Percentiles rank a stretch among this genome's conserved stretches.
Conservation (phyloP, 768 basidiomycete species). For the Crassisporium funariophilum region DNA sequence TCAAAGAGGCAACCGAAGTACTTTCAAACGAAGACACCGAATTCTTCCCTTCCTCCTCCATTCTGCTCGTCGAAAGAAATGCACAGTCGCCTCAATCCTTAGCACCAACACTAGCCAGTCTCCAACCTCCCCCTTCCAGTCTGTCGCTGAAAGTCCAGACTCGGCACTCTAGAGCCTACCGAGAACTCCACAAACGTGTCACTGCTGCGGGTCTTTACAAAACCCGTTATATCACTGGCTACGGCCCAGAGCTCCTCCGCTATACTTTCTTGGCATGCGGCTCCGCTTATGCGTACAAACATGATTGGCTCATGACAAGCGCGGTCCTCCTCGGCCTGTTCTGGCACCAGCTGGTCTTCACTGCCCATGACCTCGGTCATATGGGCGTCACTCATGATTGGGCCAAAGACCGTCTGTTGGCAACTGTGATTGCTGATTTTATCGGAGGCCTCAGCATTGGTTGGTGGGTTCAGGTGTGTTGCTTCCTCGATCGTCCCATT, state of each 20-base stretch:
- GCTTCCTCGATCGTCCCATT: constrained; percentile 1
- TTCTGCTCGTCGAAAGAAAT: constrained; percentile 62
- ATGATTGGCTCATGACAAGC: constrained; percentile 69
- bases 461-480: constrained; percentile 97
- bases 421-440: constrained; percentile 80
- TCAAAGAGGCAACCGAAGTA: constrained; percentile 57
- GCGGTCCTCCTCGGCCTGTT: constrained; percentile 83
- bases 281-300: constrained; percentile 62
- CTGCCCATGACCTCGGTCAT: constrained; percentile 94
- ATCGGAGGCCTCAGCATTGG: constrained; percentile 93
- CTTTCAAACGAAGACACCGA: constrained; percentile 30
- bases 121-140: constrained; percentile 54
- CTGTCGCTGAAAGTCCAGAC: constrained; percentile 62
- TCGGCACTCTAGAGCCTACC: constrained; percentile 77
- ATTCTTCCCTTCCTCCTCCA: constrained; percentile 45
- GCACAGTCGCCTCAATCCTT: constrained; percentile 16
- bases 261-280: constrained; percentile 65
- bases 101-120: constrained; percentile 44
- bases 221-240: constrained; percentile 82
- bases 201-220: constrained; percentile 82
- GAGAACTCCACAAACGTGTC: constrained; percentile 73
- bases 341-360: constrained; percentile 96
- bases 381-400: constrained; percentile 91
- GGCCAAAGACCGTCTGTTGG: constrained; percentile 76
- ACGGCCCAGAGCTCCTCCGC: constrained; percentile 85